Evolutionary conservation across 2,329 filamentous ascomycete genomes (phyloP), one percentile per base, ranked within the genome.

Genomic region (Colletotrichum paranaense): DNA sequence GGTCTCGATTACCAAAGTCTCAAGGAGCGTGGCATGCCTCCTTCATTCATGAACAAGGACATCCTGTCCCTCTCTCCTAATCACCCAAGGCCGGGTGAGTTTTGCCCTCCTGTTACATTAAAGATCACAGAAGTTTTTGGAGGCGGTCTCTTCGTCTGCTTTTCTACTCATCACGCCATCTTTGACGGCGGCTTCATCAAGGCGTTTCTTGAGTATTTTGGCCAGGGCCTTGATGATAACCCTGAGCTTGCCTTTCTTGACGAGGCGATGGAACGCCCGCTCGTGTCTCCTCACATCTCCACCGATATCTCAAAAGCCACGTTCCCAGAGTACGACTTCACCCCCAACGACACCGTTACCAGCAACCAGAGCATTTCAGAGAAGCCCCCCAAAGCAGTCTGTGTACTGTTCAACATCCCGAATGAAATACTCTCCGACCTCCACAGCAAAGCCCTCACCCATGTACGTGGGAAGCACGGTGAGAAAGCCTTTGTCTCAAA

Each of bases 161-260:
- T 85, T 76, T 84, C 82, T 24, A 84, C 83, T 4, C 83, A 84
- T 14, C 82, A 81, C 8, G 79, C 80, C 8, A 82, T 82, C 76
- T 80, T 80, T 12, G 72, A 74, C 2, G 62, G 68, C 0, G 49
- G 68, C 1, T 72, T 74, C 22, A 63, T 74, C 63, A 62, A 49
- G 26, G 38, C 68, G 0, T 72, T 72, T 26, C 14, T 74, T 8
- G 68, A 72, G 16, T 73, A 65, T 49, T 70, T 73, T 32, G 67
- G 32, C 14, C n/a, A 19, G 1, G 66, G 58, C 16, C 6, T 11
- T 12, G 26, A 35, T 8, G 42, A n/a, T 2, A 11, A 35, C 24
- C 62, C 62, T 1, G 5, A 22, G 26, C 14, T 35, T 35, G 38
- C 16, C 66, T 69, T 69, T 28, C 7, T 56, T 2, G 19, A 38